phyloP scores from a whole-genome alignment of 345 rosid genomes.

The Rhodomyrtus tomentosa region DNA sequence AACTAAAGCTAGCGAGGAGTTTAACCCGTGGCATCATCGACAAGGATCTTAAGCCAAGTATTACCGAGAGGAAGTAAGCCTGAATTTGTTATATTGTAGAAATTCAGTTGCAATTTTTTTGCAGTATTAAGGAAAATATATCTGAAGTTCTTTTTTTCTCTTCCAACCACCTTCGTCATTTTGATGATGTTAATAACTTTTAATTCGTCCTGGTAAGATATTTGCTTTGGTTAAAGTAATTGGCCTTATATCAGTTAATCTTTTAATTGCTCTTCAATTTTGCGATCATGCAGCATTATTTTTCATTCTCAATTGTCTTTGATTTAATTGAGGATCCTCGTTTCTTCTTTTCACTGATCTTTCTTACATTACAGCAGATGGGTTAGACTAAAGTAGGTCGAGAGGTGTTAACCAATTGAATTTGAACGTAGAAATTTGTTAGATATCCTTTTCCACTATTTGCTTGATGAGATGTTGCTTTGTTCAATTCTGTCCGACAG shows the following conservation, averaged over 20 bases:
- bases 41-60: constrained; percentile 93
- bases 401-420: not conserved
- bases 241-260: not conserved
- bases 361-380: not conserved
- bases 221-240: not conserved
- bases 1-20: constrained; percentile 94
- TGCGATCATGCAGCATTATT: not conserved
- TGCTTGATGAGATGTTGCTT: not conserved
- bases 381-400: not conserved
- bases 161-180: not conserved
- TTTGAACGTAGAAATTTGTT: not conserved
- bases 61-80: constrained; percentile 72
- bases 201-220: not conserved
- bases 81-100: not conserved
- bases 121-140: not conserved
- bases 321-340: not conserved
- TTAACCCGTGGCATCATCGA: constrained; percentile 93
- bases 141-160: not conserved
- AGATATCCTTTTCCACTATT: not conserved
- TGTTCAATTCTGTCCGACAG: not conserved
- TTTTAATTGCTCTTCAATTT: not conserved
- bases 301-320: not conserved
- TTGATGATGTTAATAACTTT: not conserved
- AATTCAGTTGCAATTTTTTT: not conserved
- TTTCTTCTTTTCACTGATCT: not conserved